Conservation (phyloP, 257 asterid genomes). For the Petrea volubilis region DNA sequence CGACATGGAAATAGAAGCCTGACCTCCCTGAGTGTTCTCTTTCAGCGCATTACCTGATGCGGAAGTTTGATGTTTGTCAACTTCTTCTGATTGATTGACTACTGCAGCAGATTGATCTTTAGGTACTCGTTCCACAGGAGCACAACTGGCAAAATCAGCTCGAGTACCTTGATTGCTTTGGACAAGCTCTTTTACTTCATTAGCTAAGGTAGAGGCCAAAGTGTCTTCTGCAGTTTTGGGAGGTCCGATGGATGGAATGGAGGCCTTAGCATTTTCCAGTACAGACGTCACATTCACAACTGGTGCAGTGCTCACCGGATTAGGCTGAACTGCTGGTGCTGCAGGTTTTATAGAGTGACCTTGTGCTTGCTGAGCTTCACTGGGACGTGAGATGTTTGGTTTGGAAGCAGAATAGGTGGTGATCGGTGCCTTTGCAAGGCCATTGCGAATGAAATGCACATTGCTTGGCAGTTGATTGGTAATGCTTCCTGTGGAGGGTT, state of each 20-base stretch:
- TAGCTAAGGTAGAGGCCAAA: slow-evolving; percentile 26
- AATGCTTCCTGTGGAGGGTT: slow-evolving; percentile 46
- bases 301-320: slow-evolving; percentile 25
- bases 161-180: slow-evolving; percentile 17
- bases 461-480: slow-evolving; percentile 69
- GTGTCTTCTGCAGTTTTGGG: slow-evolving; percentile 25
- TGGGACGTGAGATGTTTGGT: slow-evolving; percentile 36
- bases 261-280: slow-evolving; percentile 18
- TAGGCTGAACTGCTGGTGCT: slow-evolving; percentile 27
- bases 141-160: too few species aligned
- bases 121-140: slow-evolving; percentile 27
- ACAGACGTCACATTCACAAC: slow-evolving; percentile 20
- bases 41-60: slow-evolving; percentile 27
- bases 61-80: slow-evolving; percentile 33
- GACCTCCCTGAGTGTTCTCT: slow-evolving; percentile 30
- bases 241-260: slow-evolving; percentile 23
- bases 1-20: slow-evolving; percentile 13
- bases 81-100: slow-evolving; percentile 27
- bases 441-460: slow-evolving; percentile 72
- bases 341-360: slow-evolving; percentile 39
- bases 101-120: slow-evolving; percentile 31
- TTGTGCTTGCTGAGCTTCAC: slow-evolving; percentile 41
- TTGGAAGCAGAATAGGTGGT: slow-evolving; percentile 36
- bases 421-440: slow-evolving; percentile 56
- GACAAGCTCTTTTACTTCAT: slow-evolving; percentile 25